Base-by-base conservation (phyloP, 1,284 basidiomycete genomes). In the Ustilago trichophora region DNA sequence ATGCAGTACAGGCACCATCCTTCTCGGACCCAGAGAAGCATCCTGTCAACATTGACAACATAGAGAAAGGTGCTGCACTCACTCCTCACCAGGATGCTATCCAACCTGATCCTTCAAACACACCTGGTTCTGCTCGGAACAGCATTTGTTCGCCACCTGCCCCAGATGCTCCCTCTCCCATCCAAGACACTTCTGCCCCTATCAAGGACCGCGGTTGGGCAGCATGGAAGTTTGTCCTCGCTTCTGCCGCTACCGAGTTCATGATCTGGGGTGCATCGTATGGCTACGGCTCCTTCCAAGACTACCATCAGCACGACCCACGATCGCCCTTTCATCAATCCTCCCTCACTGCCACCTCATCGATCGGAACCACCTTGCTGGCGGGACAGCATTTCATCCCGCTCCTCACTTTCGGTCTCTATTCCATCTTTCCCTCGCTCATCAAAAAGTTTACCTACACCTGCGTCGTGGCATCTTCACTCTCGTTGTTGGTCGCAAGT, bases 221-320 rank as follows among this genome's bases (percentile, higher is more conserved):
- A 24, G 66, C 66, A 15, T 69, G 60, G 59, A 42, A 45, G 25
- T 73, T 73, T 21, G 34, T 73, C 11, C 44, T 60, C 32, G 52
- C 57, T 18, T 52, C 57, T 9, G 54, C 56, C 6, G 37, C 51
- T 3, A 70, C 54, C 38, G 67, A 71, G 54, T 54, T 73, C 26
- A 69, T 73, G 57, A 58, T 68, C 49, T 73, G 71, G 71, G 73
- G 73, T 19, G 49, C 55, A 8, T 50, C 63, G 11, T 63, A 71
- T 48, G 62, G 72, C 10, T 80, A 73, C 40, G 79, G 79, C 13
- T 64, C 73, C 5, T 78, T 73, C 44, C 77, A 79, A 41, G 70
- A 75, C 27, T 81, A 77, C 36, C 78, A 78, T 49, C 37, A 63
- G 36, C 63, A 70, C 33, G 33, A 74, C 21, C 48, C 59, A 0